phyloP scores from a whole-genome alignment of 345 rosid genomes.

The Salix caprea region DNA sequence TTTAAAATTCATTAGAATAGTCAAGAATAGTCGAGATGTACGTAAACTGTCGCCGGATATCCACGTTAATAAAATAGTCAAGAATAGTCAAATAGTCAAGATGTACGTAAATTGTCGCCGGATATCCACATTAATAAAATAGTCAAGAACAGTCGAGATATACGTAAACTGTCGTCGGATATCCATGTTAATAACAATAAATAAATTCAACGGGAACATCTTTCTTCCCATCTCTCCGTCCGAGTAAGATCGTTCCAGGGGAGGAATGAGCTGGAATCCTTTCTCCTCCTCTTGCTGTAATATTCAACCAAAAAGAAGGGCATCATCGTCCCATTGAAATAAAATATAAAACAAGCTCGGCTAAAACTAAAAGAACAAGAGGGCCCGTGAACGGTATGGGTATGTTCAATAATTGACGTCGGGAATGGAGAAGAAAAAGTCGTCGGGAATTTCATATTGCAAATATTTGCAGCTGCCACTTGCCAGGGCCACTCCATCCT shows the following conservation, averaged over 20 bases:
- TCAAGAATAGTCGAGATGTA: too few species aligned
- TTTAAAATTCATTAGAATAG: accelerated
- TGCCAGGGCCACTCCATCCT: too few species aligned
- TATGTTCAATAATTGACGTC: conserved; percentile 33
- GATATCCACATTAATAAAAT: too few species aligned
- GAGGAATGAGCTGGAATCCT: conserved; percentile 9
- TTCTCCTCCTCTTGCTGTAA: not conserved
- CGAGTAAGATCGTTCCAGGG: not conserved
- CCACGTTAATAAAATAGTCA: too few species aligned
- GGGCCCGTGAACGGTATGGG: conserved; percentile 27
- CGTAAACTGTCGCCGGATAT: too few species aligned
- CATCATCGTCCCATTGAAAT: not conserved
- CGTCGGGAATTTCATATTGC: not conserved
- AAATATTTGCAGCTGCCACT: not conserved
- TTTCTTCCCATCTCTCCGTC: not conserved
- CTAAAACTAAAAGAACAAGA: not conserved
- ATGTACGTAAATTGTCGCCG: accelerated
- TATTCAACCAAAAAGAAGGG: not conserved
- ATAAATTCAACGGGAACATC: not conserved
- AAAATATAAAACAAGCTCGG: not conserved
- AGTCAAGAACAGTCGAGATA: too few species aligned
- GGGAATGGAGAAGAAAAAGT: conserved; percentile 13
- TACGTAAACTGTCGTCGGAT: too few species aligned
- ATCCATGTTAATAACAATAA: not conserved
- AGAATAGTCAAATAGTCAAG: too few species aligned